Percentiles rank a stretch among this genome's conserved stretches.
Evolutionary conservation across 768 basidiomycete genomes (phyloP).

Genomic region (Mycena rebaudengoi): DNA sequence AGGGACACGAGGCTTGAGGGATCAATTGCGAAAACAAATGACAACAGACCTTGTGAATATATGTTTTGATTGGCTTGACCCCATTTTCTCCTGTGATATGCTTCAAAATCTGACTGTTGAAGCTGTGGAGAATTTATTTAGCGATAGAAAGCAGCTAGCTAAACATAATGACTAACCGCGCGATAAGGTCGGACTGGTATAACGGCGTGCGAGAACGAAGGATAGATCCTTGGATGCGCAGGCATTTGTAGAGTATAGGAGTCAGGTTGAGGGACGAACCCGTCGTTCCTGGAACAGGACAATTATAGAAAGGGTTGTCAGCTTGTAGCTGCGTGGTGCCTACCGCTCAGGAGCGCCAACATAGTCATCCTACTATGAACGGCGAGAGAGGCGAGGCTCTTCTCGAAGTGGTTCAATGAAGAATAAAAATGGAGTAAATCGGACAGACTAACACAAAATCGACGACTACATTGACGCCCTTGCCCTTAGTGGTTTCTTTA

Average conservation of each 20-base stretch:
- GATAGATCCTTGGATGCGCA: slow-evolving; percentile 90
- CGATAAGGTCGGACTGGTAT: slow-evolving; percentile 81
- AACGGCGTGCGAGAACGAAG: slow-evolving; percentile 75
- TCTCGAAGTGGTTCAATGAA: slow-evolving; percentile 75
- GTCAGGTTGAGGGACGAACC: slow-evolving; percentile 63
- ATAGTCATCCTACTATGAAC: slow-evolving; percentile 80
- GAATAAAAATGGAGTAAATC: too few relatives aligned
- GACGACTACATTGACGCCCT: slow-evolving; percentile 85
- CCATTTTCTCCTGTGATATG: slow-evolving; percentile 68
- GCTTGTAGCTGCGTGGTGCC: slow-evolving; percentile 6
- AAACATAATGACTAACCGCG: slow-evolving; percentile 47
- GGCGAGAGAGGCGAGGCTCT: slow-evolving; percentile 76
- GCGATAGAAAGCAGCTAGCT: not conserved
- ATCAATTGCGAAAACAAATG: slow-evolving; percentile 14
- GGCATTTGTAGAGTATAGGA: slow-evolving; percentile 83
- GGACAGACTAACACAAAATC: slow-evolving; percentile 77
- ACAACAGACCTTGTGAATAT: slow-evolving; percentile 75
- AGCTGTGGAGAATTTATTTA: slow-evolving; percentile 43
- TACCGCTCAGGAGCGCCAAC: slow-evolving; percentile 74
- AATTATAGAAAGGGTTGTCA: slow-evolving; percentile 14
- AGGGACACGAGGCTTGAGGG: not conserved
- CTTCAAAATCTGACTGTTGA: slow-evolving; percentile 61
- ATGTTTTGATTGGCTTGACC: slow-evolving; percentile 69
- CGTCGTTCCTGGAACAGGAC: slow-evolving; percentile 52
- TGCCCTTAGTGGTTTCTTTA: slow-evolving; percentile 68